Evolutionary conservation across 176 grass and related monocot genomes (phyloP), one percentile per base, ranked within the genome.

Genomic region (Phyllostachys edulis): DNA sequence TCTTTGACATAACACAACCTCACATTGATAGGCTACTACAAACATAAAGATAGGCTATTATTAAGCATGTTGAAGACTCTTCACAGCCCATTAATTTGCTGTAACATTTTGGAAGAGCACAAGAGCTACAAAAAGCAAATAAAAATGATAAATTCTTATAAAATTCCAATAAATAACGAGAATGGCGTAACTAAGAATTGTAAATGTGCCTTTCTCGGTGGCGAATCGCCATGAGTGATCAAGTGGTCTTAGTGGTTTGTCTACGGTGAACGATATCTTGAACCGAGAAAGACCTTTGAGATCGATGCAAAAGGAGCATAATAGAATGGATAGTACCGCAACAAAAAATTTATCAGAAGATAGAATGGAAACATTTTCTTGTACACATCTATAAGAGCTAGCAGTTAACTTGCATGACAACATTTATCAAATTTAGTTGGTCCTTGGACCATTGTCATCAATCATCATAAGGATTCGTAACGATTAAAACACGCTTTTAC

Each of bases 211-310:
- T 91, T 81, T 81, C 37, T 21, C n/a, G 67, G 84, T 47, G 86
- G 86, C 18, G 57, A 76, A 91, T 71, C 59, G 86, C 92, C 92
- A 94, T 82, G 23, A 94, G 76, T 89, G 92, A 91, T 91, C 84
- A 23, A 94, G 91, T 79, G 92, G 89, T 40, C 18, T 89, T 6
- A 89, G 68, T 57, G 92, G 89, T 45, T 79, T 83, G 26, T 82
- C 84, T 41, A 81, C 1, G 1, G 73, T 84, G 45, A 91, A 91
- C 5, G 56, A 86, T 69, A 81, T 86, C 50, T 87, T 91, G 29
- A 82, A 86, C 37, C 56, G 73, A 17, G 83, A 78, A 20, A 94
- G 84, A 26, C 73, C 60, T 61, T 87, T 87, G 21, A 91, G 10
- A 91, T 94, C 92, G 89, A 94, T 20, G 76, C 66, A 0, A 91